These are phyloP conservation scores for Xylariaceae sp. DNA, from an alignment of 2,329 filamentous ascomycete genomes.

Conservation along the genomic window DNA sequence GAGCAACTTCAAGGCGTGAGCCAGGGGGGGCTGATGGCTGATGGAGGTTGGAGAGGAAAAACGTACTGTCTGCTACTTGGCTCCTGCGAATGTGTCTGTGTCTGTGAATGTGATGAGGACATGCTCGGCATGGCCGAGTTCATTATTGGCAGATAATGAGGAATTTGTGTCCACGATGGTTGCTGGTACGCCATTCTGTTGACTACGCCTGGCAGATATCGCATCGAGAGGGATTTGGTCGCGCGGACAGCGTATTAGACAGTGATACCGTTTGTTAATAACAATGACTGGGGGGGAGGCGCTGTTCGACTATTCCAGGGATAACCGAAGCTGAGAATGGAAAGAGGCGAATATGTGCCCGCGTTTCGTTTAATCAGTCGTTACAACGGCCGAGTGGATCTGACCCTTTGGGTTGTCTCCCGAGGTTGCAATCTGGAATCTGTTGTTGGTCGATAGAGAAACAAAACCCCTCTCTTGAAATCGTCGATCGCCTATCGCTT, in stretches of 20 bases:
- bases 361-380: background rate
- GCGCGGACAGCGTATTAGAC: background rate
- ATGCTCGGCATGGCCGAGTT: constrained; percentile 25
- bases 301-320: background rate
- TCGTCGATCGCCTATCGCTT: background rate
- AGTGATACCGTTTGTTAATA: background rate
- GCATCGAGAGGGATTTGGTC: background rate
- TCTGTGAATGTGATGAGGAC: constrained; percentile 23
- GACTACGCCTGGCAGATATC: background rate
- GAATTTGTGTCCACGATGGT: constrained; percentile 25
- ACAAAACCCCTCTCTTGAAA: background rate
- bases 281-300: background rate
- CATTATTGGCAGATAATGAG: constrained; percentile 29
- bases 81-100: constrained; percentile 22
- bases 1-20: background rate
- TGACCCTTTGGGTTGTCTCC: background rate
- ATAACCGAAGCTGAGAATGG: too few species aligned
- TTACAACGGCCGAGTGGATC: background rate
- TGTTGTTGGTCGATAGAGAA: background rate
- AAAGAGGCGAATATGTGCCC: too few species aligned
- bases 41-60: background rate
- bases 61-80: constrained; percentile 26
- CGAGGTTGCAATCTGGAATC: background rate
- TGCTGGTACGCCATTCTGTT: constrained; percentile 28
- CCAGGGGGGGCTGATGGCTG: background rate